Percentiles rank a stretch among this genome's conserved stretches.
Evolutionary conservation across 2,329 filamentous ascomycete species (phyloP).

Genomic region (Monosporascus sp.): DNA sequence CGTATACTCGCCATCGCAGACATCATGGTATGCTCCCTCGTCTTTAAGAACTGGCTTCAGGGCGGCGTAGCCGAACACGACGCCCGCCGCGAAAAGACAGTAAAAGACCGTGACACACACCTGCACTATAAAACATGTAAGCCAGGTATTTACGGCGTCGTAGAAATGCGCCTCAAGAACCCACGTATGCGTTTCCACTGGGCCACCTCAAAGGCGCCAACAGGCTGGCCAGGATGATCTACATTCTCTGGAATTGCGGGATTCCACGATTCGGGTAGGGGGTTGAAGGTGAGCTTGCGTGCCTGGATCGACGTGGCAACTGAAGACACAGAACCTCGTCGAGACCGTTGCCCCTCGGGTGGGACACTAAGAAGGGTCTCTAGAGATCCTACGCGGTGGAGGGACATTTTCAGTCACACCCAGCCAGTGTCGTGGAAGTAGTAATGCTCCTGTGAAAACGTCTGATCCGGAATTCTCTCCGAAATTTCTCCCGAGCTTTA

Average conservation of each 20-base stretch:
- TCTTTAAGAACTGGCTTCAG: conserved; percentile 74
- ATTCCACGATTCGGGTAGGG: conserved; percentile 48
- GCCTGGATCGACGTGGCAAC: conserved; percentile 44
- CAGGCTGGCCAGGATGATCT: conserved; percentile 34
- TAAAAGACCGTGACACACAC: conserved; percentile 64
- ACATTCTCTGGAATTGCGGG: conserved; percentile 34
- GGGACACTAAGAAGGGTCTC: conserved; percentile 44
- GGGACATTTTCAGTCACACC: conserved; percentile 35
- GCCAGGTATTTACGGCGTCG: conserved; percentile 2
- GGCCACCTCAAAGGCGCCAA: conserved; percentile 50
- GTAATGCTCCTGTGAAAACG: no score
- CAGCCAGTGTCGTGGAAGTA: no score
- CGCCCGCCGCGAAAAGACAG: conserved; percentile 71
- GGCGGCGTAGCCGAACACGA: conserved; percentile 81
- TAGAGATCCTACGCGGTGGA: conserved; percentile 47
- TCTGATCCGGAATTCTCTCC: no score
- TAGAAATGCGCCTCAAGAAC: conserved; percentile 15
- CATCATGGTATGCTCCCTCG: conserved; percentile 64
- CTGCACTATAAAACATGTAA: conserved; percentile 47
- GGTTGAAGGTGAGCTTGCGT: conserved; percentile 49
- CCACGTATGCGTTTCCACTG: conserved; percentile 48
- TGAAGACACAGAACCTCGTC: conserved; percentile 30
- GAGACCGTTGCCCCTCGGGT: conserved; percentile 31
- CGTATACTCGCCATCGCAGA: conserved; percentile 45
- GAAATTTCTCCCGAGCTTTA: no score